Evolutionary conservation across 108 stramenopile species (phyloP).

Genomic region (Nitzschia inconspicua): DNA sequence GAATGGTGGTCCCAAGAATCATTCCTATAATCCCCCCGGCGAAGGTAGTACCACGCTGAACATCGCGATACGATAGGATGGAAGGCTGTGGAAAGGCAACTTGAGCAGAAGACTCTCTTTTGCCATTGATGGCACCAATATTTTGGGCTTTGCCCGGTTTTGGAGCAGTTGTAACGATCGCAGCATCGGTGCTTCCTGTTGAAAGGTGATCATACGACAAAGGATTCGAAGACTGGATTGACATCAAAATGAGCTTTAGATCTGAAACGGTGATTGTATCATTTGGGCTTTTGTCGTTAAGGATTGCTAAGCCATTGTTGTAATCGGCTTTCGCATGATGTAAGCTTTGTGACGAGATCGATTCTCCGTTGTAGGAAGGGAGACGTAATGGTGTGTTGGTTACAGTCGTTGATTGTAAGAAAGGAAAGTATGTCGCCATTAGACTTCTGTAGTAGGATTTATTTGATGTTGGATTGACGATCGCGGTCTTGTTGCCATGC

Average conservation of each 20-base stretch:
- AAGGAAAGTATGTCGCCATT: no score
- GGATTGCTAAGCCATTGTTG: no score
- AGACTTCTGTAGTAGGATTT: no score
- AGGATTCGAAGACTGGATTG: not conserved
- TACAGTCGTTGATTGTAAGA: no score
- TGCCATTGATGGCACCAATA: not conserved
- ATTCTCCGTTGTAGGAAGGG: no score
- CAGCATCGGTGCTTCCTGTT: not conserved
- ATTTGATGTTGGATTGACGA: no score
- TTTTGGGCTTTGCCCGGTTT: not conserved
- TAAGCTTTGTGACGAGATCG: no score
- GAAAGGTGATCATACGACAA: not conserved
- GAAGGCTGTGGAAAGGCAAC: slow-evolving; percentile 64
- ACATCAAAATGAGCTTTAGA: slow-evolving; percentile 15
- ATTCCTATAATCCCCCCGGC: slow-evolving; percentile 28
- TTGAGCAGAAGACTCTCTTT: not conserved
- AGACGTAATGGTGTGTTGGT: no score
- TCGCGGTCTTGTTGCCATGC: no score
- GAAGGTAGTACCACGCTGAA: slow-evolving; percentile 36
- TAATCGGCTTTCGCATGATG: no score
- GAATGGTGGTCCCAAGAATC: slow-evolving; percentile 29
- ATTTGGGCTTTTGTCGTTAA: slow-evolving; percentile 9
- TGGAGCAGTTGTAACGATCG: not conserved
- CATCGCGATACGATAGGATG: slow-evolving; percentile 18
- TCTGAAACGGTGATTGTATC: slow-evolving; percentile 30